Percentiles rank a stretch among this genome's conserved stretches.
Conservation (phyloP, 306 rosid species). For the Pyrus bretschneideri region DNA sequence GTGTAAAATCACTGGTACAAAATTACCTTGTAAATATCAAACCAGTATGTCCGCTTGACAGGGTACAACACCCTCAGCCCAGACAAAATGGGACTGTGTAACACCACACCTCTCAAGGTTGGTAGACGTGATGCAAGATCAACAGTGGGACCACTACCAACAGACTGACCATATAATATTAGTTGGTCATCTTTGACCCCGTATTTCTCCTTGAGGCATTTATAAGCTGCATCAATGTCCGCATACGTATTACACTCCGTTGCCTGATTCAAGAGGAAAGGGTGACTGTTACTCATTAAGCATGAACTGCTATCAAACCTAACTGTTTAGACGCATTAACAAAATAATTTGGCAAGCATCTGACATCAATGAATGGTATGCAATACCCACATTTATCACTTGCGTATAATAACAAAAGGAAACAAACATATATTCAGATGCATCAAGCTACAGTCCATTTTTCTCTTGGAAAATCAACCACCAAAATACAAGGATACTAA, state of each 20-base stretch:
- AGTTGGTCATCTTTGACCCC: conserved; percentile 80
- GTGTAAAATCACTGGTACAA: conserved; percentile 6
- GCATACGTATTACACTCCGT: conserved; percentile 88
- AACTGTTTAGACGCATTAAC: not conserved
- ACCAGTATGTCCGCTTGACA: conserved; percentile 84
- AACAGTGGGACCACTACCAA: conserved; percentile 93
- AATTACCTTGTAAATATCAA: conserved; percentile 84
- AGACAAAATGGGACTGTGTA: conserved; percentile 88
- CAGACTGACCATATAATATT: conserved; percentile 87
- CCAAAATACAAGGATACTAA: not conserved
- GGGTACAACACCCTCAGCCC: conserved; percentile 89
- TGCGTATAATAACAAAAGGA: not conserved
- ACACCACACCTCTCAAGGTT: conserved; percentile 75
- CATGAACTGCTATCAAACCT: not conserved
- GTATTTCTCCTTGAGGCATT: conserved; percentile 77
- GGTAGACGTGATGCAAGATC: conserved; percentile 75
- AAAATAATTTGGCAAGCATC: not conserved
- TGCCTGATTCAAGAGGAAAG: conserved; percentile 66
- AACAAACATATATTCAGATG: not conserved
- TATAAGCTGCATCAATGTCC: conserved; percentile 86
- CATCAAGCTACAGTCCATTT: not conserved
- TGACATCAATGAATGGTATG: not conserved
- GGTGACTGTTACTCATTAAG: conserved; percentile 20
- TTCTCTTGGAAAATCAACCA: not conserved
- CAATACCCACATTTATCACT: not conserved